Percentiles rank a stretch among this genome's conserved stretches.
These are phyloP conservation scores for Massariosphaeria phaeospora DNA, from an alignment of 495 filamentous ascomycete species.

Conservation along the genomic window DNA sequence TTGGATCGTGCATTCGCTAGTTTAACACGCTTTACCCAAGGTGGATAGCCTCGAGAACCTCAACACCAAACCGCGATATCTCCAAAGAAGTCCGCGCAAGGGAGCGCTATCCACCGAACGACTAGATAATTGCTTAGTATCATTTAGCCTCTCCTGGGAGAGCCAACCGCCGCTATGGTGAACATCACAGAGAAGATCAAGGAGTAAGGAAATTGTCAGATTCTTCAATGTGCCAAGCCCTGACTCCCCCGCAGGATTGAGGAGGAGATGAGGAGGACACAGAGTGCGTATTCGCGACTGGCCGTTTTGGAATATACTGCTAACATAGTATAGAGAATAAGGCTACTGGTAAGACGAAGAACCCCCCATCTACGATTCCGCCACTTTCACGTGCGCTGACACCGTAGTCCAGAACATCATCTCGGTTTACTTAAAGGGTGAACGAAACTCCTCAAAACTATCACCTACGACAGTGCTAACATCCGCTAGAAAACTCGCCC, in stretches of 20 bases:
- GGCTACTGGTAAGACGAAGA: slow-evolving; percentile 70
- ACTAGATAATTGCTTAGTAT: too few relatives aligned
- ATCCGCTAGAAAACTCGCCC: slow-evolving; percentile 76
- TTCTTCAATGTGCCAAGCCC: slow-evolving; percentile 23
- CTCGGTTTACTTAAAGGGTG: slow-evolving; percentile 92
- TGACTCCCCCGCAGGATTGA: slow-evolving; percentile 67
- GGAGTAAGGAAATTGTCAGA: slow-evolving; percentile 56
- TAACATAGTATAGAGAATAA: slow-evolving; percentile 75
- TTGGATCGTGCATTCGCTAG: slow-evolving; percentile 2
- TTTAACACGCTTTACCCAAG: slow-evolving; percentile 15
- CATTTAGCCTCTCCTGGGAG: background rate
- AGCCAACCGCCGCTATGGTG: slow-evolving; percentile 70
- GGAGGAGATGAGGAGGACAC: slow-evolving; percentile 98
- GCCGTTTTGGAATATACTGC: background rate
- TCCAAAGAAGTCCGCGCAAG: background rate
- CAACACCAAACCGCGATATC: slow-evolving; percentile 31
- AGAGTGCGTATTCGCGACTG: slow-evolving; percentile 58
- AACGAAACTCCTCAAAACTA: background rate
- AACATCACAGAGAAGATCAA: slow-evolving; percentile 99
- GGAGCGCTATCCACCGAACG: background rate
- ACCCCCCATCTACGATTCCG: background rate
- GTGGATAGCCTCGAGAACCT: background rate
- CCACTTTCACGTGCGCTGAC: slow-evolving; percentile 23
- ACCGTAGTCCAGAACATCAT: slow-evolving; percentile 75
- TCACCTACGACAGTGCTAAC: slow-evolving; percentile 13